These are phyloP conservation scores for Diddensiella transvaalensis DNA, from an alignment of 805 yeast species.

Conservation along the genomic window DNA sequence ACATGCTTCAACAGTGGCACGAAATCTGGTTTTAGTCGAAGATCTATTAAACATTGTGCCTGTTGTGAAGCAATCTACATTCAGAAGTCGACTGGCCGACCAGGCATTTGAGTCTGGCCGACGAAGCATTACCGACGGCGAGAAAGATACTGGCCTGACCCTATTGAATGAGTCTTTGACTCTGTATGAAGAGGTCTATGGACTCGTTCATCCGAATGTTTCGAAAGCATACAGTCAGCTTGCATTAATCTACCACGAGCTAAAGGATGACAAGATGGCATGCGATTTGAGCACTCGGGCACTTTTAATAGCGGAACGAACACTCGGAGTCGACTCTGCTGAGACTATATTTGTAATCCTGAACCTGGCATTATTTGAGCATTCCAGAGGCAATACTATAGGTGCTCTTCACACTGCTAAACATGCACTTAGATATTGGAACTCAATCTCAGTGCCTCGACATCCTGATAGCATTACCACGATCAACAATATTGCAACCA, in stretches of 20 bases:
- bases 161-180: constrained; percentile 67
- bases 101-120: constrained; percentile 51
- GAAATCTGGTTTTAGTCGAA: constrained; percentile 44
- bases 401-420: constrained; percentile 61
- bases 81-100: constrained; percentile 63
- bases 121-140: constrained; percentile 26
- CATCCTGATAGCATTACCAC: constrained; percentile 73
- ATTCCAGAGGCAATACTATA: constrained; percentile 51
- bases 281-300: constrained; percentile 64
- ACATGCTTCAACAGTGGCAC: constrained; percentile 5
- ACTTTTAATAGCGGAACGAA: constrained; percentile 71
- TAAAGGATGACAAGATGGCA: constrained; percentile 56
- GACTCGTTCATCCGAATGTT: constrained; percentile 73
- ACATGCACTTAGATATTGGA: constrained; percentile 59
- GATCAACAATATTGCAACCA: constrained; percentile 55
- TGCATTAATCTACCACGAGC: constrained; percentile 63
- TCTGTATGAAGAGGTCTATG: constrained; percentile 79
- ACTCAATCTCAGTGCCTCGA: constrained; percentile 50
- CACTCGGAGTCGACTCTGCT: constrained; percentile 73
- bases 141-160: constrained; percentile 52
- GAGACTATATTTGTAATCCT: constrained; percentile 69
- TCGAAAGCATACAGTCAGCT: constrained; percentile 64
- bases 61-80: constrained; percentile 65
- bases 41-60: constrained; percentile 75
- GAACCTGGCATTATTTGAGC: constrained; percentile 72